phyloP scores from a whole-genome alignment of 2,329 filamentous ascomycete genomes.

The Orbilia brochopaga region DNA sequence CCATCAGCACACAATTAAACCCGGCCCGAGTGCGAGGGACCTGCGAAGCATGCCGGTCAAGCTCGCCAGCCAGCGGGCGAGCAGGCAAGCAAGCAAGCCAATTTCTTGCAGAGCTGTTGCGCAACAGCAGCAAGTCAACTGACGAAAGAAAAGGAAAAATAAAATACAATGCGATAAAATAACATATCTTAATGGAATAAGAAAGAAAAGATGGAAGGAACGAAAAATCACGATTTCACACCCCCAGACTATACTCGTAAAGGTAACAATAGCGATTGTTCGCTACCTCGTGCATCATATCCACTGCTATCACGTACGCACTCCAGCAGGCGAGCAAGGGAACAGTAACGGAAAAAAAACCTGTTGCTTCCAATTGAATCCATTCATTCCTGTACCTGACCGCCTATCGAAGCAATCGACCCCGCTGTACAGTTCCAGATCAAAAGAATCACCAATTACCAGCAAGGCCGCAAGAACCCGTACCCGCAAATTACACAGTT shows the following conservation, averaged over 20 bases:
- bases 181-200: neutral
- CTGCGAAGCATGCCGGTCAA: neutral
- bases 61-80: neutral
- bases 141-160: neutral
- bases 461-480: too few species aligned
- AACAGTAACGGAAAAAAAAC: too few species aligned
- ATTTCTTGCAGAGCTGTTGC: neutral
- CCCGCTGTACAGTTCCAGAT: conserved; percentile 9
- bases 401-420: neutral
- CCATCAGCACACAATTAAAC: conserved; percentile 1
- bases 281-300: neutral
- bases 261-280: conserved; percentile 13
- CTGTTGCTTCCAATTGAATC: too few species aligned
- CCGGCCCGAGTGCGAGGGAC: conserved; percentile 3
- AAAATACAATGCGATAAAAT: neutral
- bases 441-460: conserved; percentile 20
- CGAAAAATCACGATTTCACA: neutral
- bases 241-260: neutral
- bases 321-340: too few species aligned
- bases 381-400: too few species aligned
- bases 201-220: neutral
- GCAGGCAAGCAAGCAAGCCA: too few species aligned
- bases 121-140: neutral
- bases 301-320: conserved; percentile 2
- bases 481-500: neutral